These are phyloP conservation scores for Scolecobasidium constrictum DNA, from an alignment of 2,329 filamentous ascomycete genomes.

Conservation along the genomic window DNA sequence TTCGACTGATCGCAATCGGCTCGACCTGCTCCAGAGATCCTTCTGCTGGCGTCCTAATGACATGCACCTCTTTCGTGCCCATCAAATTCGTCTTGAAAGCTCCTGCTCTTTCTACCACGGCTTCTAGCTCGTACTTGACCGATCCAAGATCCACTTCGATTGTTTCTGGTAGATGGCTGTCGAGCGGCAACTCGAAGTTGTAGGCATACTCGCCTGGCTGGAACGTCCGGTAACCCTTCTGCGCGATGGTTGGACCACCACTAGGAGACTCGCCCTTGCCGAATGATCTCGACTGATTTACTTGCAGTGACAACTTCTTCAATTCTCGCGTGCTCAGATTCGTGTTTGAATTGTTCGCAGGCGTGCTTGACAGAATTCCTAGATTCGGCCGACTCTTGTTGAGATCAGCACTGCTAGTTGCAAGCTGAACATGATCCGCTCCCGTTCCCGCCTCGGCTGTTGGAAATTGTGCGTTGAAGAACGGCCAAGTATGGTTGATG, in stretches of 20 bases:
- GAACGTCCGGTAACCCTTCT: conserved; percentile 80
- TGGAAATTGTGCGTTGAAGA: conserved; percentile 71
- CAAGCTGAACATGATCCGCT: conserved; percentile 50
- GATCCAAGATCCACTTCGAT: conserved; percentile 78
- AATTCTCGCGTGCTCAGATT: conserved; percentile 36
- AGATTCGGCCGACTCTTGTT: conserved; percentile 10
- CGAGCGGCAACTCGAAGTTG: conserved; percentile 74
- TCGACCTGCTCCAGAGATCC: conserved; percentile 83
- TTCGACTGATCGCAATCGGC: conserved; percentile 84
- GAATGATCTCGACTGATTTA: conserved; percentile 76
- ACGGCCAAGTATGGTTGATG: conserved; percentile 79
- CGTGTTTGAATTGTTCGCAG: conserved; percentile 1
- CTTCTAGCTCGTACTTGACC: conserved; percentile 81
- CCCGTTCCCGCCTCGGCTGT: conserved; percentile 50
- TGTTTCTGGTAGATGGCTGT: conserved; percentile 69
- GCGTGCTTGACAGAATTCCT: not conserved
- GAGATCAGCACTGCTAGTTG: conserved; percentile 20
- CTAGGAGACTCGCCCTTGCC: conserved; percentile 61
- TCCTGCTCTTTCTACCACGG: conserved; percentile 72
- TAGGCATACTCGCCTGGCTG: conserved; percentile 63
- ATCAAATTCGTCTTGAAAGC: conserved; percentile 83
- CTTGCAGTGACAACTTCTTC: conserved; percentile 65
- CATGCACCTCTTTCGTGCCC: conserved; percentile 68
- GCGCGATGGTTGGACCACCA: conserved; percentile 46
- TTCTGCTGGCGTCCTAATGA: conserved; percentile 79